Base-by-base conservation (phyloP, 192 early-diverging fungal genomes). In the Backusella westeae region DNA sequence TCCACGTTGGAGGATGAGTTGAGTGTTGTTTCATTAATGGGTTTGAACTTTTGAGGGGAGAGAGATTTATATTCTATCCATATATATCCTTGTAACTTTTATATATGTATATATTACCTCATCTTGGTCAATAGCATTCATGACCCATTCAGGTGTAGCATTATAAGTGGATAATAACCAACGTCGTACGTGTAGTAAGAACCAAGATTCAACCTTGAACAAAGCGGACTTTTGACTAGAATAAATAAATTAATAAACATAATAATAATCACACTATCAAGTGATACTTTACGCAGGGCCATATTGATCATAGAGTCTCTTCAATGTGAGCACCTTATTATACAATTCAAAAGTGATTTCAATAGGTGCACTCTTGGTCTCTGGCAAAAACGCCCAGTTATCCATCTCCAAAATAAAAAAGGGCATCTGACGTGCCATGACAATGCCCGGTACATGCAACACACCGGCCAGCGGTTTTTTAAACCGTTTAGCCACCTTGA, bases 1-100 rank as follows among this genome's bases (percentile, higher is more conserved):
- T 96, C 93, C 21, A 91, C 84, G 36, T 94, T 89, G 3, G 94
- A 95, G 5, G 92, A 89, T 2, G 94, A 95, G 79, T 92, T 86
- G 29, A 87, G 68, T 59, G 86, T 79, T 73, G 77, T 79, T 38
- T 85, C 71, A 78, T 86, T 86, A 34, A 86, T 79, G 71, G 86
- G 81, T 80, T 85, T 79, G 63, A 92, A 91, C 86, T 91, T 65
- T 32, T 44, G 38, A 38, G 0, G 15, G 2, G 19, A 73, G 46
- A 35, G 7, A 38, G 63, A 73, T 74, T 9, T 63, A 34, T 6
- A 17, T 52, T 17, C 6, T 19, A 1, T 52, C 4, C 4, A 23
- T 23, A 21, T n/a, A 9, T 21, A 8, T 56, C 8, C 6, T 21
- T 21, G 19, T 56, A 0, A n/a, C 9, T 53, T 21, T 6, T 56